phyloP scores from a whole-genome alignment of 129 eudicot species.

The Kitagawia praeruptora region DNA sequence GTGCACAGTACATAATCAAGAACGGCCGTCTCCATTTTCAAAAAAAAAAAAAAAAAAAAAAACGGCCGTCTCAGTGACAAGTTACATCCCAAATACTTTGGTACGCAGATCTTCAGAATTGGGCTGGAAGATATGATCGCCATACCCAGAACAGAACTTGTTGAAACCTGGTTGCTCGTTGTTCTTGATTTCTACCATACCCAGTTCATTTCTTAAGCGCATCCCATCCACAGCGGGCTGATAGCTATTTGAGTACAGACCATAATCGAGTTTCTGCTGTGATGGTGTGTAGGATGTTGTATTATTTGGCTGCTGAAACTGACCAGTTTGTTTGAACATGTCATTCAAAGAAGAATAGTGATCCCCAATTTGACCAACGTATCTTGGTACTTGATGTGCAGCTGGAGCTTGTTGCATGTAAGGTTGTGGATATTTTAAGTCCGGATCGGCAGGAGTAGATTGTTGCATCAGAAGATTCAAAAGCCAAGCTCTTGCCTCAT shows the following conservation, averaged over 20 bases:
- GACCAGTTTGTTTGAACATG: slow-evolving; percentile 30
- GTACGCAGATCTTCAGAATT: slow-evolving; percentile 58
- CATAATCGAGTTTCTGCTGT: slow-evolving; percentile 38
- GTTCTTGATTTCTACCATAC: slow-evolving; percentile 32
- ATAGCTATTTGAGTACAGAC: slow-evolving; percentile 26
- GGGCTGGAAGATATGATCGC: slow-evolving; percentile 53
- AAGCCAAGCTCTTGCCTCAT: slow-evolving; percentile 44
- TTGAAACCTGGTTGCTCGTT: slow-evolving; percentile 46
- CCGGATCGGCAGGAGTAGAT: slow-evolving; percentile 30
- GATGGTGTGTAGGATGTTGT: slow-evolving; percentile 29
- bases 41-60: no score
- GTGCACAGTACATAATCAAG: background rate
- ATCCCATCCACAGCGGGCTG: slow-evolving; percentile 26
- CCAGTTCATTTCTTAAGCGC: slow-evolving; percentile 41
- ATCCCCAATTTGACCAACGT: slow-evolving; percentile 16
- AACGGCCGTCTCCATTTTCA: background rate
- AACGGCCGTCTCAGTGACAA: background rate
- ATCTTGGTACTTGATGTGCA: slow-evolving; percentile 19
- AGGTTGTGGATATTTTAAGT: slow-evolving; percentile 31
- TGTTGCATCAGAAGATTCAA: slow-evolving; percentile 33
- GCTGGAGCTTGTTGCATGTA: slow-evolving; percentile 30
- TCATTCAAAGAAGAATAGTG: slow-evolving; percentile 21
- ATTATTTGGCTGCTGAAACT: slow-evolving; percentile 25
- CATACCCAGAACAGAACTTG: slow-evolving; percentile 49
- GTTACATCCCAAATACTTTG: slow-evolving; percentile 70